A percentile compares a stretch with the other conserved stretches of the same genome.
Evolutionary conservation across 2,329 filamentous ascomycete species (phyloP).

Genomic region (Calycina marina): DNA sequence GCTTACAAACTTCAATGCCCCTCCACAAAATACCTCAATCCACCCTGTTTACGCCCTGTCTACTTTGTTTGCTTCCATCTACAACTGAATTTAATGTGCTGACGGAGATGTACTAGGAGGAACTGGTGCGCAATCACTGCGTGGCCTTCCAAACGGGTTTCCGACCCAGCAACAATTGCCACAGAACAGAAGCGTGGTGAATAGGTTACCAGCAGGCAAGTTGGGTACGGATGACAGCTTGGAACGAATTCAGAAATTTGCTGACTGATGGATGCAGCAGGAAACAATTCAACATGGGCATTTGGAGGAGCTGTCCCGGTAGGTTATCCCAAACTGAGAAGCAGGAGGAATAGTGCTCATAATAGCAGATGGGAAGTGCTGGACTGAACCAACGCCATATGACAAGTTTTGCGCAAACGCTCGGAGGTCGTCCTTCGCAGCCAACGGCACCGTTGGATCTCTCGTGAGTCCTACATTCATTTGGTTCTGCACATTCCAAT

Average conservation of each 20-base stretch:
- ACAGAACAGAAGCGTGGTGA: constrained; percentile 41
- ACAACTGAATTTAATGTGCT: too few relatives aligned
- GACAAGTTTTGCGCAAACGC: constrained; percentile 53
- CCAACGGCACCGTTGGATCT: constrained; percentile 46
- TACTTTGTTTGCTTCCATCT: too few relatives aligned
- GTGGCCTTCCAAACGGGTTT: constrained; percentile 47
- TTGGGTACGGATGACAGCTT: constrained; percentile 33
- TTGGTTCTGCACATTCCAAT: background rate
- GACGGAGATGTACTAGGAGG: constrained; percentile 11
- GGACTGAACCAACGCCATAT: constrained; percentile 39
- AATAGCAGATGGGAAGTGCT: constrained; percentile 40
- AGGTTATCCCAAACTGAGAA: too few relatives aligned
- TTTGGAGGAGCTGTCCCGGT: constrained; percentile 43
- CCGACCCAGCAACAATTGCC: constrained; percentile 40
- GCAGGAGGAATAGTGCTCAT: too few relatives aligned
- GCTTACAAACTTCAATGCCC: constrained; percentile 13
- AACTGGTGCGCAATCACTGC: constrained; percentile 45
- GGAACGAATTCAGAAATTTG: too few relatives aligned
- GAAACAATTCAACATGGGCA: constrained; percentile 36
- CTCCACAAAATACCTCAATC: constrained; percentile 19
- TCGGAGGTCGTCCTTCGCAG: constrained; percentile 40
- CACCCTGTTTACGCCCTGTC: too few relatives aligned
- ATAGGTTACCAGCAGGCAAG: constrained; percentile 50
- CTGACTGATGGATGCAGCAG: constrained; percentile 19
- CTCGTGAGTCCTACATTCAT: constrained; percentile 46